phyloP scores from a whole-genome alignment of 2,329 filamentous ascomycete species.

The Colletotrichum musicola region DNA sequence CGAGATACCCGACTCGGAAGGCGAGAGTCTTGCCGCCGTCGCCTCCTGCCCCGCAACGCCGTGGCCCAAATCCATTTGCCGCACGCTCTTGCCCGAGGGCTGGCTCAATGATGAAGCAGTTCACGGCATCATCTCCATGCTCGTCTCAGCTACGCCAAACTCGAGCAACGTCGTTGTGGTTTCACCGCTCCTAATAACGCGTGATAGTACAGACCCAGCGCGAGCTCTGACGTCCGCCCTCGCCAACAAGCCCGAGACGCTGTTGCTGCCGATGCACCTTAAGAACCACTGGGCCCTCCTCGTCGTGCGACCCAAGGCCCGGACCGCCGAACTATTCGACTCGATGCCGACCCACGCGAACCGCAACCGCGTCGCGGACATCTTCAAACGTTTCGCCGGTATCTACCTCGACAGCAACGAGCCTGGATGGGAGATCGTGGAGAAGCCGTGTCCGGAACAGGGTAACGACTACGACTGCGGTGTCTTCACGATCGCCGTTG shows the following conservation, averaged over 20 bases:
- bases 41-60: neutral
- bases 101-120: slow-evolving; percentile 8
- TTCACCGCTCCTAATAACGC: neutral
- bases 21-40: no score
- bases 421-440: neutral
- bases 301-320: neutral
- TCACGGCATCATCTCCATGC: neutral
- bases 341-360: slow-evolving; percentile 8
- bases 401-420: neutral
- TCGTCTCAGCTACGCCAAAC: neutral
- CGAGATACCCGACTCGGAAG: neutral
- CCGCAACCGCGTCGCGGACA: neutral
- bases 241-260: neutral
- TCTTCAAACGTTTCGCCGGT: neutral
- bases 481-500: neutral
- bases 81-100: neutral
- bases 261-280: slow-evolving; percentile 10
- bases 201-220: neutral
- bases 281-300: slow-evolving; percentile 4
- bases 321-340: neutral
- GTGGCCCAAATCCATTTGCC: neutral
- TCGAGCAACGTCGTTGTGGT: neutral
- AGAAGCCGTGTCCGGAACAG: slow-evolving; percentile 1
- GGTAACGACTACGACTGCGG: slow-evolving; percentile 5
- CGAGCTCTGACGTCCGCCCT: neutral